Conservation (phyloP, 2,329 filamentous ascomycete genomes). For the Ceratocystis alfenasii region DNA sequence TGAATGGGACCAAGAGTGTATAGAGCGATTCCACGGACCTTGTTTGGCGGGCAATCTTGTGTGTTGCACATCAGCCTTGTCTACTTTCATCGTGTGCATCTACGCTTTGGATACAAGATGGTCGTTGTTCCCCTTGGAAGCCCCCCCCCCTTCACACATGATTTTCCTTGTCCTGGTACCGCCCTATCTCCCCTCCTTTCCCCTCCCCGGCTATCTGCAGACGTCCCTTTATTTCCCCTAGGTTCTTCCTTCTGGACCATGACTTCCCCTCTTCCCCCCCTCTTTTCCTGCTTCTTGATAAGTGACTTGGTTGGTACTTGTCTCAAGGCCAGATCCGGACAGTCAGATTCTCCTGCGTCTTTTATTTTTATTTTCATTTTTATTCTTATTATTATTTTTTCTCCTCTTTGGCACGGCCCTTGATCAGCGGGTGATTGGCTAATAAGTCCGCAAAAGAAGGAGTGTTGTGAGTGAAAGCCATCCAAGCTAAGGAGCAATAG, state of each 20-base stretch:
- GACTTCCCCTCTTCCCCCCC: not conserved
- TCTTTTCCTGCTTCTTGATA: not conserved
- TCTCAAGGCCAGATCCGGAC: not conserved
- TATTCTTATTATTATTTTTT: not conserved
- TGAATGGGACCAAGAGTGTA: too few species aligned
- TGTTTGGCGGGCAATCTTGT: too few species aligned
- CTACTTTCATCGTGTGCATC: not conserved
- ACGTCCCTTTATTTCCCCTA: slow-evolving; percentile 7
- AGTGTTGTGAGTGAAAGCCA: not conserved
- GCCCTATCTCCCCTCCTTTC: not conserved
- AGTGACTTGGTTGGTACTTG: slow-evolving; percentile 1
- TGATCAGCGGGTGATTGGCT: slow-evolving; percentile 3
- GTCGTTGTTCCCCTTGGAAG: not conserved
- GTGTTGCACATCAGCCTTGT: not conserved
- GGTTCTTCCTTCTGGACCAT: not conserved
- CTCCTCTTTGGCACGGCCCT: not conserved
- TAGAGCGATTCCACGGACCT: too few species aligned
- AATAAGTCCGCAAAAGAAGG: not conserved
- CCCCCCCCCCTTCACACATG: not conserved
- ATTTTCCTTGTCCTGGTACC: not conserved
- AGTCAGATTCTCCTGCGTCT: not conserved
- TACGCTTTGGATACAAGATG: not conserved
- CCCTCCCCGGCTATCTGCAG: not conserved
- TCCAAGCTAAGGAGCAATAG: not conserved
- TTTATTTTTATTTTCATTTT: not conserved